Conservation (phyloP, 306 rosid genomes). For the Amphicarpaea edgeworthii region DNA sequence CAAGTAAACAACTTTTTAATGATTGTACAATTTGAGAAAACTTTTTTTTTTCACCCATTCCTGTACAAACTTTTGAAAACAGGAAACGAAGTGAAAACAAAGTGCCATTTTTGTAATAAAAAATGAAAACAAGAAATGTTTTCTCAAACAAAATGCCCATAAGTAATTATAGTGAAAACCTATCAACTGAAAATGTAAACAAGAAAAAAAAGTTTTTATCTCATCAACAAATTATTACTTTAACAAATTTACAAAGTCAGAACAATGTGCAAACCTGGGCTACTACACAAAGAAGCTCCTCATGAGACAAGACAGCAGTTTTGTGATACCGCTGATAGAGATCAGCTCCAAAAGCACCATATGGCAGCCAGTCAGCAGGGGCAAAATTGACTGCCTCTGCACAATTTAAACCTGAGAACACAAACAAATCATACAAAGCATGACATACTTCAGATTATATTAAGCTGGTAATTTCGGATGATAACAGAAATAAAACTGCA, state of each 20-base stretch:
- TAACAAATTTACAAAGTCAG: conserved; percentile 27
- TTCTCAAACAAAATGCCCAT: background rate
- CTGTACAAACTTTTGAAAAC: conserved; percentile 8
- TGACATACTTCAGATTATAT: conserved; percentile 26
- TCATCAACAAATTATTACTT: conserved; percentile 24
- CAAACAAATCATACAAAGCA: conserved; percentile 40
- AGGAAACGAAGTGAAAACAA: background rate
- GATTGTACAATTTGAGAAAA: background rate
- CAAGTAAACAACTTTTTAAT: background rate
- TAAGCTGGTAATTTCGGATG: conserved; percentile 40
- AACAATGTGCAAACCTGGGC: conserved; percentile 73
- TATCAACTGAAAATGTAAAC: conserved; percentile 18
- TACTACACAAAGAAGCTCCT: conserved; percentile 91
- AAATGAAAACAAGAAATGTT: background rate
- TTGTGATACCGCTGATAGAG: conserved; percentile 85
- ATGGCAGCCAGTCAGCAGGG: conserved; percentile 98
- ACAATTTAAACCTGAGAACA: conserved; percentile 85
- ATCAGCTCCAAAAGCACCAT: conserved; percentile 94
- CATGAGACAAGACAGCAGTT: conserved; percentile 93
- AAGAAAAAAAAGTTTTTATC: conserved; percentile 40
- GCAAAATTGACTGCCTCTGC: conserved; percentile 99
- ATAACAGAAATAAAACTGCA: conserved; percentile 42
- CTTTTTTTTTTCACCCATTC: background rate
- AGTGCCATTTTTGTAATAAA: background rate
- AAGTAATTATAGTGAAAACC: conserved; percentile 14